Base-by-base conservation (phyloP, 2,329 filamentous ascomycete species). In the Atkinsonella texensis region DNA sequence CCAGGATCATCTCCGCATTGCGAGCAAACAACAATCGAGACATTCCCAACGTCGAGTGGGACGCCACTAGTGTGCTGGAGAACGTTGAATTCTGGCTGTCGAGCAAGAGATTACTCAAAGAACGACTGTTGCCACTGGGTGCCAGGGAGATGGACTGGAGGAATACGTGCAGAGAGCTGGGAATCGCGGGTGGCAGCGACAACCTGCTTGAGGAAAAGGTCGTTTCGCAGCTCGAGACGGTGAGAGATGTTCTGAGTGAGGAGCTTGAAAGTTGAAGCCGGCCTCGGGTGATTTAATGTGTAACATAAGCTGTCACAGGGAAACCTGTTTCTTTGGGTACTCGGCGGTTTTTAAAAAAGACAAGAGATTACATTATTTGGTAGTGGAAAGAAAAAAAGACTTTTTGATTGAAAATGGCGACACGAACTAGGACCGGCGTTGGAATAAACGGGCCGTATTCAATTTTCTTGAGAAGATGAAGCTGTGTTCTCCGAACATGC, bases 41-140 rank as follows among this genome's bases (percentile, higher is more conserved):
- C 23, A 83, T 96, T 1, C 79, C 84, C 13, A 73, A 79, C 9
- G 74, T 96, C 7, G 75, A 80, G 49, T 95, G 88, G 83, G 88
- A 96, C 62, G 75, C 79, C 12, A 74, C 76, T 0, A 74, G 75
- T 1, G 77, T 94, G 46, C 77, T 85, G 57, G 90, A 95, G 63
- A 89, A 93, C 60, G 80, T 94, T 5, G 88, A 95, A 58, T 87
- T 86, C 57, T 88, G 88, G 76, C 70, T 96, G 38, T 76, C 80
- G 31, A 83, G 83, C 50, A 77, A 82, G 53, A 80, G 81, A 57
- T 71, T 84, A 51, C 70, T 96, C 52, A 77, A 84, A 49, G 83
- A 88, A 56, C 76, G 86, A 31, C 78, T 95, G 46, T 73, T 90
- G 48, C 82, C 89, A 0, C 74, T 86, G 18, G 87, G 80, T 31